Conservation (phyloP, 2,329 filamentous ascomycete genomes). For the Furcasterigmium furcatum region DNA sequence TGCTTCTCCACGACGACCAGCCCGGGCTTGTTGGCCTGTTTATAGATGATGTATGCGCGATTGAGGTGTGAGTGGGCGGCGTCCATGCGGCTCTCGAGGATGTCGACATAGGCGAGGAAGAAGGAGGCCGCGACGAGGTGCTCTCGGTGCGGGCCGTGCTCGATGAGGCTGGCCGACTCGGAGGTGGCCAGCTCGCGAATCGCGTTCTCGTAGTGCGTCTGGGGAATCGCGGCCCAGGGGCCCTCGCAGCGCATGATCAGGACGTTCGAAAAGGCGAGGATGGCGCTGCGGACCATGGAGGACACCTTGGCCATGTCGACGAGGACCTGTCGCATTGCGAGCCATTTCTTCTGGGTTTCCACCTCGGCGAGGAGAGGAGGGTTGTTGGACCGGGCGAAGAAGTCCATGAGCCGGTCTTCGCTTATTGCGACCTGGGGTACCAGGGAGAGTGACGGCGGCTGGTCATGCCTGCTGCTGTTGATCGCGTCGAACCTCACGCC, state of each 20-base stretch:
- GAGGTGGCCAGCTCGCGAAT: constrained; percentile 24
- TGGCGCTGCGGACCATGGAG: constrained; percentile 41
- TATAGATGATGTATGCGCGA: constrained; percentile 33
- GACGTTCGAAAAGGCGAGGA: constrained; percentile 48
- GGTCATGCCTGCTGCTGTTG: constrained; percentile 11
- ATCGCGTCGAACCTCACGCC: constrained; percentile 5
- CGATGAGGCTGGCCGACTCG: constrained; percentile 14
- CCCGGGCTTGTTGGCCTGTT: neutral
- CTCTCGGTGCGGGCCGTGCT: constrained; percentile 27
- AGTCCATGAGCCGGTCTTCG: constrained; percentile 32
- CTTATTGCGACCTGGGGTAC: constrained; percentile 10
- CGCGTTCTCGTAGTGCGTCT: constrained; percentile 31
- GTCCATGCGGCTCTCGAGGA: constrained; percentile 36
- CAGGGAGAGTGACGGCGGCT: constrained; percentile 16
- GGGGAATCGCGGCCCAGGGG: constrained; percentile 24
- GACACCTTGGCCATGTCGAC: constrained; percentile 43
- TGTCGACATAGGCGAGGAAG: constrained; percentile 50
- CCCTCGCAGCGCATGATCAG: constrained; percentile 30
- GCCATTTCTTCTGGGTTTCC: constrained; percentile 48
- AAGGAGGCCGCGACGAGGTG: constrained; percentile 46
- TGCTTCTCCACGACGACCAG: constrained; percentile 34
- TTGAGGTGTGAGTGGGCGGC: constrained; percentile 45
- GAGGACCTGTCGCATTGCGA: constrained; percentile 42
- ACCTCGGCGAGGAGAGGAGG: constrained; percentile 49
- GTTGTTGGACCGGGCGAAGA: constrained; percentile 43